These are phyloP conservation scores for Pseudocercospora macadamiae DNA, from an alignment of 2,329 filamentous ascomycete species.

Conservation along the genomic window DNA sequence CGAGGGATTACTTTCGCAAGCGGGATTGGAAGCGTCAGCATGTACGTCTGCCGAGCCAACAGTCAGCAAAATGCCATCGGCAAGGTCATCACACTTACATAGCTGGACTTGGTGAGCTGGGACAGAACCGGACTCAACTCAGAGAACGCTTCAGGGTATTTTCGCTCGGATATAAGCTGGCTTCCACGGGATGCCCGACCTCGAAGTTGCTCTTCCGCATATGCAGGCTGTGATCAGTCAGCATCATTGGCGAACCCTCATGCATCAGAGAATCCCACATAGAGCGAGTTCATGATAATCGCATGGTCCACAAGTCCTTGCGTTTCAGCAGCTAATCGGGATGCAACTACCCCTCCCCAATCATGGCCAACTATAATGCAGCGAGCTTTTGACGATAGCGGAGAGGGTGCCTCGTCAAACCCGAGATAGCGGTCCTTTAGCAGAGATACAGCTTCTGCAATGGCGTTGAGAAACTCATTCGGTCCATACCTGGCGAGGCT, in stretches of 20 bases:
- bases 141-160: conserved; percentile 5
- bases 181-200: conserved; percentile 10
- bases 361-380: conserved; percentile 51
- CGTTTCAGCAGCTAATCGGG: conserved; percentile 62
- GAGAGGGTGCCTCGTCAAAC: too few species aligned
- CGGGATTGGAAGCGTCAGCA: conserved; percentile 25
- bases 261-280: conserved; percentile 45
- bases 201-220: conserved; percentile 19
- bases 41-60: conserved; percentile 17
- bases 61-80: not conserved
- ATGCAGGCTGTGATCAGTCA: conserved; percentile 12
- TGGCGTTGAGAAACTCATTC: conserved; percentile 55
- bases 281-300: conserved; percentile 56
- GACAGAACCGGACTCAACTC: conserved; percentile 43
- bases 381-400: conserved; percentile 26
- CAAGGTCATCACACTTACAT: conserved; percentile 35
- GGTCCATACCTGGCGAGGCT: conserved; percentile 53
- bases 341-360: conserved; percentile 54
- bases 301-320: conserved; percentile 59
- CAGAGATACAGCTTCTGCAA: conserved; percentile 57
- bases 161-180: conserved; percentile 12
- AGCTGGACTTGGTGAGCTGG: conserved; percentile 56
- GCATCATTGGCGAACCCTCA: conserved; percentile 1
- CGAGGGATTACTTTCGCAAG: conserved; percentile 32
- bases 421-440: conserved; percentile 53